These are phyloP conservation scores for Colletotrichum liaoningense DNA, from an alignment of 2,329 filamentous ascomycete species.

Conservation along the genomic window DNA sequence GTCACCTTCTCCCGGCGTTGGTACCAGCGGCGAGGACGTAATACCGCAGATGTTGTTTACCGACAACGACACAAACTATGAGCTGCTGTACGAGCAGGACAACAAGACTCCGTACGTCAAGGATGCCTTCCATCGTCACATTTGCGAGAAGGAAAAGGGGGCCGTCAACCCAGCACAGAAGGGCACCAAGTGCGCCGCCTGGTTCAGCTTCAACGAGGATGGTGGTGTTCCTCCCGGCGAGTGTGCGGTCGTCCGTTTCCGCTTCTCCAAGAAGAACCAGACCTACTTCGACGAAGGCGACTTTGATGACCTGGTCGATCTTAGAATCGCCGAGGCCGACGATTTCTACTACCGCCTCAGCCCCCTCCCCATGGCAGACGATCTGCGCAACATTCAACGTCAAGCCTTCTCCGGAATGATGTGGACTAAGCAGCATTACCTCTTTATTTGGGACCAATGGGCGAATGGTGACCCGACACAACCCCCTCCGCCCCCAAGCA, in stretches of 20 bases:
- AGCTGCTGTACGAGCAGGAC: constrained; percentile 79
- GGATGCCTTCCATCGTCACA: constrained; percentile 91
- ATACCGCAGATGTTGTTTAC: constrained; percentile 90
- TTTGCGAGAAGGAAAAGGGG: constrained; percentile 83
- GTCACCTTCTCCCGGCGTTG: constrained; percentile 90
- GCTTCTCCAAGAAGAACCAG: constrained; percentile 80
- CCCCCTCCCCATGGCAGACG: constrained; percentile 92
- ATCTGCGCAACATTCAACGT: constrained; percentile 93
- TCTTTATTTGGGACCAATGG: constrained; percentile 98
- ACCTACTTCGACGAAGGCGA: constrained; percentile 90
- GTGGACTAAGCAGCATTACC: constrained; percentile 98
- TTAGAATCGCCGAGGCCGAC: constrained; percentile 88
- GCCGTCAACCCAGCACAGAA: constrained; percentile 83
- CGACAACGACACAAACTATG: constrained; percentile 93
- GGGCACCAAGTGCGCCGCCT: constrained; percentile 91
- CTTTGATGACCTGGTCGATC: constrained; percentile 91
- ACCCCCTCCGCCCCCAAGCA: constrained; percentile 83
- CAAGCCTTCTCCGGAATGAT: constrained; percentile 97
- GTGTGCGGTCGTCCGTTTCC: constrained; percentile 94
- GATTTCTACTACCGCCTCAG: constrained; percentile 96
- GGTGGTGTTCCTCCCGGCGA: constrained; percentile 90
- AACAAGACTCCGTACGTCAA: constrained; percentile 91
- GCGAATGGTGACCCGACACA: constrained; percentile 91
- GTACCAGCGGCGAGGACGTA: constrained; percentile 82
- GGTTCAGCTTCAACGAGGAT: constrained; percentile 91